phyloP scores from a whole-genome alignment of 805 yeast species.

The Cyberlindnera amylophila region DNA sequence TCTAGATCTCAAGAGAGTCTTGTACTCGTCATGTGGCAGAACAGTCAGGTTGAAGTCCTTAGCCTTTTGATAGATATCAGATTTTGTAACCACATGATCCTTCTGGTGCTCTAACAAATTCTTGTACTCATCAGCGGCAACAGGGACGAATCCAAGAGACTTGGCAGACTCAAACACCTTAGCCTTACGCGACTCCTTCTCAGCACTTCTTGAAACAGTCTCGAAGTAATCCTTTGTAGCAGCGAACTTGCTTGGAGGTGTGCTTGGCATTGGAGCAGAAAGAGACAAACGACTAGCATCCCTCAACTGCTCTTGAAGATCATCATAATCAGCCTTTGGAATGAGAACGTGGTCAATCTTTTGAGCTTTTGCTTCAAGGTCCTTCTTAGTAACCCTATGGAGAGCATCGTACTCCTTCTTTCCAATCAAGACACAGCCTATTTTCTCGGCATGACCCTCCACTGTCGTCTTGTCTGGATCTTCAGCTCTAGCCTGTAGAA shows the following conservation, averaged over 20 bases:
- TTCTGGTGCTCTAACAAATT: slow-evolving; percentile 29
- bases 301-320: neutral
- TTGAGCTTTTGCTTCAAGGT: slow-evolving; percentile 29
- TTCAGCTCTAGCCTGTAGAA: slow-evolving; percentile 21
- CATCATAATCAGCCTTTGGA: slow-evolving; percentile 19
- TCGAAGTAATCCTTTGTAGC: slow-evolving; percentile 35
- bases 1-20: slow-evolving; percentile 30
- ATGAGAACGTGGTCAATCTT: slow-evolving; percentile 29
- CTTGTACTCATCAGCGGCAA: slow-evolving; percentile 33
- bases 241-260: slow-evolving; percentile 29
- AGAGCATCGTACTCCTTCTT: slow-evolving; percentile 25
- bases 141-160: slow-evolving; percentile 32
- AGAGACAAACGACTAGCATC: neutral
- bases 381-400: slow-evolving; percentile 26
- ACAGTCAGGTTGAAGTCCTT: slow-evolving; percentile 41
- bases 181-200: slow-evolving; percentile 24
- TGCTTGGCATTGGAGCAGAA: slow-evolving; percentile 7
- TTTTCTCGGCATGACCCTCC: slow-evolving; percentile 15
- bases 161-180: slow-evolving; percentile 32
- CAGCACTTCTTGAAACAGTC: slow-evolving; percentile 28
- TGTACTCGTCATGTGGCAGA: slow-evolving; percentile 42
- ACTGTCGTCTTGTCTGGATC: slow-evolving; percentile 22
- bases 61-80: slow-evolving; percentile 34
- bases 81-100: slow-evolving; percentile 29
- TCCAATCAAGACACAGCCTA: slow-evolving; percentile 24